Evolutionary conservation across 441 rosid species (phyloP).

Genomic region (Capsella rubella): DNA sequence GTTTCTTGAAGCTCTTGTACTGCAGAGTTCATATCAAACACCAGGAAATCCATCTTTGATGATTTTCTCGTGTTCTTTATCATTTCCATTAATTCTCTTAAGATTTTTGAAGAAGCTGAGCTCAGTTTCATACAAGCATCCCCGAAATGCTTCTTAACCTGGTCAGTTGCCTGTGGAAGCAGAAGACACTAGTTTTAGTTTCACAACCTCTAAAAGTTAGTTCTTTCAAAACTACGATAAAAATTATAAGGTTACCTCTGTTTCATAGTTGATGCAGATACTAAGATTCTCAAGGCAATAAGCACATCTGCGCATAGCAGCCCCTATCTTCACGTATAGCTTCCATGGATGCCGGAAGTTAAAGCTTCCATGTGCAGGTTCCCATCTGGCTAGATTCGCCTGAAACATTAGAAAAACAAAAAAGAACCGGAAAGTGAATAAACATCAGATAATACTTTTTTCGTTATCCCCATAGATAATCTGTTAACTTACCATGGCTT

Average conservation of each 20-base stretch:
- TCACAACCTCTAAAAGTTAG: constrained; percentile 2
- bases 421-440: not conserved
- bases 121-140: constrained; percentile 51
- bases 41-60: constrained; percentile 48
- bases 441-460: not conserved
- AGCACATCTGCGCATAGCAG: constrained; percentile 60
- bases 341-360: constrained; percentile 73
- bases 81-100: constrained; percentile 55
- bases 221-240: constrained; percentile 11
- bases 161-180: constrained; percentile 51
- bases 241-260: constrained; percentile 47
- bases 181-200: constrained; percentile 22
- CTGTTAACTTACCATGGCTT: constrained; percentile 54
- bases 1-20: constrained; percentile 61
- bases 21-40: constrained; percentile 62
- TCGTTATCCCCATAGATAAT: not conserved
- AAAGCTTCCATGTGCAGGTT: constrained; percentile 71
- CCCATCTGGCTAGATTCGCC: constrained; percentile 74
- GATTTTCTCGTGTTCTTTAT: constrained; percentile 56
- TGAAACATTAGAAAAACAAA: constrained; percentile 13
- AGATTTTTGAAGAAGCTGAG: constrained; percentile 48
- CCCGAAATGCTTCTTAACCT: constrained; percentile 51
- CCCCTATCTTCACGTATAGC: constrained; percentile 64
- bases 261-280: constrained; percentile 49
- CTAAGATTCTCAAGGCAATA: constrained; percentile 61